phyloP scores from a whole-genome alignment of 2,329 filamentous ascomycete genomes.

The Neonectria magnoliae region DNA sequence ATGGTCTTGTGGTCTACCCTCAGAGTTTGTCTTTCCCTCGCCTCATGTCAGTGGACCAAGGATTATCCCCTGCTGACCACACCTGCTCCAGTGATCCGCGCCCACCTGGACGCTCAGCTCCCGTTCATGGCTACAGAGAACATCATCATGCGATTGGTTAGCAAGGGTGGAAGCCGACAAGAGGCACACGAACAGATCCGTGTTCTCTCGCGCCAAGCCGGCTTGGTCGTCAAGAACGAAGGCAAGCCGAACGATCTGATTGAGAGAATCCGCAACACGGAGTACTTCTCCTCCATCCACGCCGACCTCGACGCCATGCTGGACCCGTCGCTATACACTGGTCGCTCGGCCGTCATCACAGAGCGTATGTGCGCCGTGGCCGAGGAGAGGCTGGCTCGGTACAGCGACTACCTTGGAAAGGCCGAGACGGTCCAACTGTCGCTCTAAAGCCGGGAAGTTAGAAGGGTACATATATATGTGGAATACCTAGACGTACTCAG shows the following conservation, averaged over 20 bases:
- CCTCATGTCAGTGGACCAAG: no score
- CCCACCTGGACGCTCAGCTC: slow-evolving; percentile 20
- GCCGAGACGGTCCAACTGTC: slow-evolving; percentile 27
- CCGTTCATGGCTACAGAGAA: slow-evolving; percentile 35
- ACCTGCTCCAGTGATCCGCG: slow-evolving; percentile 9
- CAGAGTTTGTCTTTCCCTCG: background rate
- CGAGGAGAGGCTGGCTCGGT: slow-evolving; percentile 30
- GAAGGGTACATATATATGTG: no score
- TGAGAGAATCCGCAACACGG: slow-evolving; percentile 30
- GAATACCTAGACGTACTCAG: no score
- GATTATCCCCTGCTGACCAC: background rate
- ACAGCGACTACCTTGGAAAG: slow-evolving; percentile 23
- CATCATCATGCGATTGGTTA: slow-evolving; percentile 34
- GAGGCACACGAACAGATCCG: slow-evolving; percentile 37
- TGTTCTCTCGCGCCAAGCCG: slow-evolving; percentile 33
- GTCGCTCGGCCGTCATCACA: slow-evolving; percentile 26
- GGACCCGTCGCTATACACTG: slow-evolving; percentile 28
- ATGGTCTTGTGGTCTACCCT: slow-evolving; percentile 36
- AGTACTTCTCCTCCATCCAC: slow-evolving; percentile 34
- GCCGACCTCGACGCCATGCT: slow-evolving; percentile 33
- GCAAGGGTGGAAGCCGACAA: slow-evolving; percentile 30
- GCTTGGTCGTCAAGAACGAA: slow-evolving; percentile 30
- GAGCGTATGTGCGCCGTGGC: slow-evolving; percentile 30
- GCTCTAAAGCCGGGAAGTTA: background rate
- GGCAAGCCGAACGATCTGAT: slow-evolving; percentile 35